Base-by-base conservation (phyloP, 495 filamentous ascomycete species). In the Staphylotrichum tortipilum region DNA sequence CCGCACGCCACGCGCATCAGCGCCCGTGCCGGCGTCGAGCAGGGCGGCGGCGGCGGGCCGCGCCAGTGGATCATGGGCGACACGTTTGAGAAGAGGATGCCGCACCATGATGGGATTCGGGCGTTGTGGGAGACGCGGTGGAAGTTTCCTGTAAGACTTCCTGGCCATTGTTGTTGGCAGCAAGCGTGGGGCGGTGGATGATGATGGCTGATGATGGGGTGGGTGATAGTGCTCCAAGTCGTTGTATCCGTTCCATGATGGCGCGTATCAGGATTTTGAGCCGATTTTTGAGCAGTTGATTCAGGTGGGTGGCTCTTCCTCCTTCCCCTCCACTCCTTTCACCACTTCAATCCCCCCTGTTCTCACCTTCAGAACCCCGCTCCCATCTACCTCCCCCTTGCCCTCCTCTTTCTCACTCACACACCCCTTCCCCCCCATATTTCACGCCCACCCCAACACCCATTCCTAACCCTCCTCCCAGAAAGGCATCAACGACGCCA, bases 121-220 rank as follows among this genome's bases (percentile, higher is more conserved):
- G 78, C 79, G 29, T 68, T 91, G 35, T 91, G 86, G 86, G 83
- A 88, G 67, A 82, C 81, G 4, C 88, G 87, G 64, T 91, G 85
- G 86, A 81, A 82, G 65, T 74, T 79, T 49, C 81, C 79, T 4
- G 83, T 85, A 51, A 56, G 62, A 58, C 7, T 1, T 11, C 7
- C 12, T 24, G 1, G 3, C 12, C 24, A 7, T 26, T n/a, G 35
- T 24, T n/a, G n/a, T n/a, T n/a, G n/a, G n/a, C n/a, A n/a, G n/a
- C n/a, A n/a, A n/a, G n/a, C n/a, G n/a, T n/a, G n/a, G n/a, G n/a
- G n/a, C n/a, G n/a, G n/a, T n/a, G n/a, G n/a, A n/a, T n/a, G n/a
- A n/a, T n/a, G n/a, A n/a, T n/a, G n/a, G n/a, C n/a, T n/a, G n/a
- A n/a, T n/a, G n/a, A n/a, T n/a, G n/a, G n/a, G n/a, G n/a, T n/a